A percentile compares a stretch with the other conserved stretches of the same genome.
Conservation (phyloP, 768 basidiomycete species). For the Megacollybia marginata region DNA sequence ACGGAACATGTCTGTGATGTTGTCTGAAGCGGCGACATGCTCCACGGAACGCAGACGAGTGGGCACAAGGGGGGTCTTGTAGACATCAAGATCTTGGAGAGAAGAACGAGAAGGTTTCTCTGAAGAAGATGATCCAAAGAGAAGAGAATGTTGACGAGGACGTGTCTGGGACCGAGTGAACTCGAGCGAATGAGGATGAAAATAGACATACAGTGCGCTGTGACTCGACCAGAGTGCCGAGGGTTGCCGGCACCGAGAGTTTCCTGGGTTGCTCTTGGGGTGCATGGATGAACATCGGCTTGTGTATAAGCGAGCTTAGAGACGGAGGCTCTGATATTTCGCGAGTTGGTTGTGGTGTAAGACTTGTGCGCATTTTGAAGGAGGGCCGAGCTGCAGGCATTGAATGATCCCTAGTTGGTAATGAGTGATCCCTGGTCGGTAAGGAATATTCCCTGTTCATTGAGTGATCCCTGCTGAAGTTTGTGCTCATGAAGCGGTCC, state of each 20-base stretch:
- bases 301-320: slow-evolving; percentile 48
- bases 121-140: slow-evolving; percentile 35
- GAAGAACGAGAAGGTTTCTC: slow-evolving; percentile 20
- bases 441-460: too few species aligned
- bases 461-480: too few species aligned
- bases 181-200: slow-evolving; percentile 1
- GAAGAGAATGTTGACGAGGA: slow-evolving; percentile 44
- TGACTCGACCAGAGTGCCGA: slow-evolving; percentile 53
- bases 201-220: slow-evolving; percentile 42
- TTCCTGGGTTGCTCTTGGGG: slow-evolving; percentile 30
- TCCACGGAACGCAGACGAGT: slow-evolving; percentile 35
- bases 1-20: slow-evolving; percentile 52
- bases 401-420: slow-evolving; percentile 31
- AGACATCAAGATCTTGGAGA: slow-evolving; percentile 59
- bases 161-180: slow-evolving; percentile 38
- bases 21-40: slow-evolving; percentile 22
- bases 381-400: slow-evolving; percentile 36
- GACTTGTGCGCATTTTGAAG: slow-evolving; percentile 59
- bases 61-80: slow-evolving; percentile 72
- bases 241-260: slow-evolving; percentile 28
- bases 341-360: slow-evolving; percentile 54
- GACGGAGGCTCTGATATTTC: slow-evolving; percentile 68
- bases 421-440: too few species aligned
- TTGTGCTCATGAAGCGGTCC: too few species aligned
- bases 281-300: slow-evolving; percentile 65